These are phyloP conservation scores for Apiospora phragmitis DNA, from an alignment of 2,329 filamentous ascomycete species.

Conservation along the genomic window DNA sequence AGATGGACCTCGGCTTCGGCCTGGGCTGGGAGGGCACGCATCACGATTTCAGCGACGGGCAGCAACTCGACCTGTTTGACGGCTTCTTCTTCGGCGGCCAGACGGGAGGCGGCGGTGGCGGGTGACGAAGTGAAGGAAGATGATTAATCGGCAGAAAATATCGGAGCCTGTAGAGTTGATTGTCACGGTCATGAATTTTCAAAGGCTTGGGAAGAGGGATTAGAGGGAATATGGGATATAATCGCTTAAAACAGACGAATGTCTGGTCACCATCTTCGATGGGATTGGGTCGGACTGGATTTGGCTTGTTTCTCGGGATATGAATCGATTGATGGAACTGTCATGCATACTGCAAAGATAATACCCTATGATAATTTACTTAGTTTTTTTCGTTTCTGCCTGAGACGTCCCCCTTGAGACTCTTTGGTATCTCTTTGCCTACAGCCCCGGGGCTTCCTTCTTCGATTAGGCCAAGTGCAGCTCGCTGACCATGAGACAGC, in stretches of 20 bases:
- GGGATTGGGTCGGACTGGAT: neutral
- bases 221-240: neutral
- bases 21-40: conserved; percentile 64
- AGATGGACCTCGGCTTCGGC: conserved; percentile 66
- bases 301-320: neutral
- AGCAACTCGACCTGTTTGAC: conserved; percentile 69
- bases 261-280: neutral
- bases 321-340: neutral
- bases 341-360: neutral
- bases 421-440: neutral
- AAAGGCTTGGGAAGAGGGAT: neutral
- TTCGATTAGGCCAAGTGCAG: neutral
- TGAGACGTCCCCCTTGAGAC: neutral
- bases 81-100: conserved; percentile 70
- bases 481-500: too few species aligned
- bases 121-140: neutral
- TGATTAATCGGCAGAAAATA: too few species aligned
- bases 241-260: neutral
- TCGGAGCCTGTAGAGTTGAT: neutral
- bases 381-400: neutral
- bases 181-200: neutral
- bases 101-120: conserved; percentile 31
- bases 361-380: conserved; percentile 4
- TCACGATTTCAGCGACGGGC: conserved; percentile 61
- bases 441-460: neutral